phyloP scores from a whole-genome alignment of 2,329 filamentous ascomycete species.

The Stromatinia cepivora region DNA sequence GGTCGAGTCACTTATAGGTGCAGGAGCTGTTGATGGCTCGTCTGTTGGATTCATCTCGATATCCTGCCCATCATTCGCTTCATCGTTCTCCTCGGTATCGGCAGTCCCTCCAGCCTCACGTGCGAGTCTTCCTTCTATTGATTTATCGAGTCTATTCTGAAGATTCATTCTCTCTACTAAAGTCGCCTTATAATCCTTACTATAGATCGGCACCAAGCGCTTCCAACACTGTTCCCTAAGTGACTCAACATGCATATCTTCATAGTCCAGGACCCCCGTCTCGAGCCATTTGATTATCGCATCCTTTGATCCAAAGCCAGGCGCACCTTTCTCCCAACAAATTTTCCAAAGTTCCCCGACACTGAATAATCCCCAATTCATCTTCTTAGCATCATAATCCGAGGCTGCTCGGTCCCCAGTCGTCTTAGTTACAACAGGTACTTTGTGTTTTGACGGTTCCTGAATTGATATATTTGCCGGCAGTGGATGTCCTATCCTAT shows the following conservation, averaged over 20 bases:
- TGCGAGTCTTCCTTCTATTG: too few species aligned
- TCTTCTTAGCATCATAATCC: neutral
- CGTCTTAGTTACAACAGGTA: neutral
- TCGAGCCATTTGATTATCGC: conserved; percentile 2
- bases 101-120: neutral
- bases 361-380: neutral
- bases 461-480: neutral
- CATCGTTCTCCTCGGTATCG: neutral
- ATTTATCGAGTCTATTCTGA: neutral
- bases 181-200: neutral
- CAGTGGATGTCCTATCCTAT: neutral
- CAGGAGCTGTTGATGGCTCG: neutral
- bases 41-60: neutral
- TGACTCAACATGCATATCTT: neutral
- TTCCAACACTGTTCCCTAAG: neutral
- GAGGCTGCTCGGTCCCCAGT: neutral
- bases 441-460: neutral
- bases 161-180: neutral
- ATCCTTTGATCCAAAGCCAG: neutral
- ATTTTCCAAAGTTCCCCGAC: neutral
- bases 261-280: neutral
- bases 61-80: neutral
- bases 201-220: neutral
- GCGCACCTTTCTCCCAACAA: neutral
- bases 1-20: conserved; percentile 1